These are phyloP conservation scores for Colletotrichum sp. DNA, from an alignment of 2,329 filamentous ascomycete species.

Conservation along the genomic window DNA sequence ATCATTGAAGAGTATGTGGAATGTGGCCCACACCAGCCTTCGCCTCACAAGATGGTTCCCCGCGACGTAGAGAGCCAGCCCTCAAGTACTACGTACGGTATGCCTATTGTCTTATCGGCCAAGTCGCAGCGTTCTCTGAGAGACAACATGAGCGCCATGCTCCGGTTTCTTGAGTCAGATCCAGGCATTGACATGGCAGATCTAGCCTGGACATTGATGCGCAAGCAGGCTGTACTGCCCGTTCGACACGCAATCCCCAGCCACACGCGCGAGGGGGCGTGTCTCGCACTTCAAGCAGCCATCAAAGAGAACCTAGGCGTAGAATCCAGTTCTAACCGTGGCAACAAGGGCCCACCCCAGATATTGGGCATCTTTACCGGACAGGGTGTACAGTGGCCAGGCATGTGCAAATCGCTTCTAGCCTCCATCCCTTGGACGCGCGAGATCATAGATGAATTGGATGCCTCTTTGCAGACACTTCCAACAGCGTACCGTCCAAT, in stretches of 20 bases:
- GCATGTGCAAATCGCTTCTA: conserved; percentile 20
- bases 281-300: not conserved
- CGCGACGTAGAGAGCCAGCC: not conserved
- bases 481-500: conserved; percentile 24
- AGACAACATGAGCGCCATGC: not conserved
- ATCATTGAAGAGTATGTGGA: not conserved
- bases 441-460: conserved; percentile 22
- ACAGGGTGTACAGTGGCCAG: conserved; percentile 35
- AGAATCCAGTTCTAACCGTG: not conserved
- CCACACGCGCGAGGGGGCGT: not conserved
- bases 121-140: not conserved
- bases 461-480: conserved; percentile 20
- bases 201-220: not conserved
- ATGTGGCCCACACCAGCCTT: not conserved
- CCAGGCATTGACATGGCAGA: not conserved
- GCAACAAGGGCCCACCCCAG: not conserved
- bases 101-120: not conserved
- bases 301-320: not conserved
- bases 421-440: not conserved
- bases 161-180: not conserved
- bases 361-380: conserved; percentile 33
- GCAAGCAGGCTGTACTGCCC: not conserved
- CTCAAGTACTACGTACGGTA: not conserved
- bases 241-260: not conserved
- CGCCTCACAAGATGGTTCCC: not conserved